Conservation (phyloP, 2,329 filamentous ascomycete species). For the Myotisia sp. region DNA sequence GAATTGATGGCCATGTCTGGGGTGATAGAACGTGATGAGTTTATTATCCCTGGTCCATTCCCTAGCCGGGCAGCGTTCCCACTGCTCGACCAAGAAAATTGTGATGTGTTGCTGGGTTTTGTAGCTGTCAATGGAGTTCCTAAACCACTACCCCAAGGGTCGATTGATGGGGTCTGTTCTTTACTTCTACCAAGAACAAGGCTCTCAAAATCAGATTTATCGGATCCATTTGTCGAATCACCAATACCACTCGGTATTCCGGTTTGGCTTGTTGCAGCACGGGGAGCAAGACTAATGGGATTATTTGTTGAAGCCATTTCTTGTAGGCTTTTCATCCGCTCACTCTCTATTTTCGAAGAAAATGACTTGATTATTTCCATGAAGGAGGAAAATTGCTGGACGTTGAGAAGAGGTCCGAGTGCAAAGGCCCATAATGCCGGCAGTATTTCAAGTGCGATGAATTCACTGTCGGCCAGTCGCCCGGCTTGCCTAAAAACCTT, state of each 20-base stretch:
- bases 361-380: conserved; percentile 77
- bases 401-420: conserved; percentile 72
- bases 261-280: conserved; percentile 17
- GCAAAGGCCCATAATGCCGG: conserved; percentile 87
- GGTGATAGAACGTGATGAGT: conserved; percentile 34
- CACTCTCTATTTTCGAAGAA: conserved; percentile 67
- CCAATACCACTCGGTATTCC: conserved; percentile 15
- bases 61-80: neutral
- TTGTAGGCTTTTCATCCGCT: conserved; percentile 76
- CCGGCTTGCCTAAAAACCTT: conserved; percentile 75
- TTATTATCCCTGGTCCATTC: conserved; percentile 5
- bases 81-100: conserved; percentile 31
- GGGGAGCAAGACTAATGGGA: conserved; percentile 30
- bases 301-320: conserved; percentile 56
- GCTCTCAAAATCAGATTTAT: conserved; percentile 70
- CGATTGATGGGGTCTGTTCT: conserved; percentile 22
- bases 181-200: conserved; percentile 63
- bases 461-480: conserved; percentile 69
- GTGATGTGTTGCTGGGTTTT: conserved; percentile 19
- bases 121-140: conserved; percentile 17
- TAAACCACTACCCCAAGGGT: conserved; percentile 22
- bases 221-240: conserved; percentile 39
- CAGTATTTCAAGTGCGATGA: conserved; percentile 78
- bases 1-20: conserved; percentile 37
- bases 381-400: conserved; percentile 76